Evolutionary conservation across 2,329 filamentous ascomycete genomes (phyloP).

Genomic region (Juglanconis sp.): DNA sequence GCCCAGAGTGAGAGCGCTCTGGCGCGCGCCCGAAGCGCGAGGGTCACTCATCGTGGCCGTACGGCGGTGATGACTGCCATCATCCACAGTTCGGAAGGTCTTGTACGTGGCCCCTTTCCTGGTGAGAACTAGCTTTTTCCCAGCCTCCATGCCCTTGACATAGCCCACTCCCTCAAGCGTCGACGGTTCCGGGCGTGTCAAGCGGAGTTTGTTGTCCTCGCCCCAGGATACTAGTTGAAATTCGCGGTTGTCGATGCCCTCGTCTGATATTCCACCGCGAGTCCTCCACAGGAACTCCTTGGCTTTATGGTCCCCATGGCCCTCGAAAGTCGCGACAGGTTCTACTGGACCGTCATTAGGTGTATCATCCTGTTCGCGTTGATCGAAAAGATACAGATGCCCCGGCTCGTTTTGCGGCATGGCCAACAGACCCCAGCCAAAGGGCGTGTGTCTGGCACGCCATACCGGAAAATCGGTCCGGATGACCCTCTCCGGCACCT

Average conservation of each 20-base stretch:
- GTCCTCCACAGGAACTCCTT: slow-evolving; percentile 91
- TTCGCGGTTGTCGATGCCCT: slow-evolving; percentile 76
- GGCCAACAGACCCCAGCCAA: slow-evolving; percentile 78
- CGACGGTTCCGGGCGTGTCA: slow-evolving; percentile 69
- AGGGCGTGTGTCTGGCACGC: slow-evolving; percentile 87
- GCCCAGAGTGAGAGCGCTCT: slow-evolving; percentile 33
- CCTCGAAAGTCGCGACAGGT: slow-evolving; percentile 57
- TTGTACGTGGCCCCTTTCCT: slow-evolving; percentile 82
- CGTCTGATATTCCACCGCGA: slow-evolving; percentile 63
- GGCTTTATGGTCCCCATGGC: slow-evolving; percentile 65
- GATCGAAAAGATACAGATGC: slow-evolving; percentile 80
- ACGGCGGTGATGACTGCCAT: slow-evolving; percentile 55
- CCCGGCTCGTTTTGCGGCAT: slow-evolving; percentile 91
- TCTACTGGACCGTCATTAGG: slow-evolving; percentile 42
- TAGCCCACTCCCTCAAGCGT: slow-evolving; percentile 69
- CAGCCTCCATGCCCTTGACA: slow-evolving; percentile 63
- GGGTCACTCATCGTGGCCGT: slow-evolving; percentile 61
- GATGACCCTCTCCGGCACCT: slow-evolving; percentile 73
- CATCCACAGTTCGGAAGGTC: slow-evolving; percentile 74
- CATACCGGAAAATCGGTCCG: slow-evolving; percentile 82
- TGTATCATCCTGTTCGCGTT: slow-evolving; percentile 45
- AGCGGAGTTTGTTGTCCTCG: slow-evolving; percentile 74
- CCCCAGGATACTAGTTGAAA: slow-evolving; percentile 95
- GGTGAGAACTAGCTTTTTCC: slow-evolving; percentile 67
- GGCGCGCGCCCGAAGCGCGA: slow-evolving; percentile 42